A percentile compares a stretch with the other conserved stretches of the same genome.
phyloP scores from a whole-genome alignment of 2,329 filamentous ascomycete species.

The Ceratocystiopsis brevicomis region DNA sequence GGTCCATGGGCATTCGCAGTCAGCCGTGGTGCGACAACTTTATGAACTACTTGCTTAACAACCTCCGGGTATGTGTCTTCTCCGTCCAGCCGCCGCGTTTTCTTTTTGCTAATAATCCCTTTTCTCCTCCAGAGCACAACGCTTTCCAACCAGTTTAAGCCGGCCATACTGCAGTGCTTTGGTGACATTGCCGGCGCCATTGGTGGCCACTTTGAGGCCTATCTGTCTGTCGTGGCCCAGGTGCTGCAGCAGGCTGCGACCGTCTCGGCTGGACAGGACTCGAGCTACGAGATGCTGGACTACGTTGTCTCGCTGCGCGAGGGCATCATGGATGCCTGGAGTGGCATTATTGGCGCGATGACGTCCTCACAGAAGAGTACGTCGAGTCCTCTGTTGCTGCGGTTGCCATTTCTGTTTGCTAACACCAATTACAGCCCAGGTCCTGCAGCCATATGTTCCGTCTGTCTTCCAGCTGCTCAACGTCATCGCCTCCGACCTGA shows the following conservation, averaged over 20 bases:
- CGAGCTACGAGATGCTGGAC: conserved; percentile 87
- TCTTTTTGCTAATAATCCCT: conserved; percentile 1
- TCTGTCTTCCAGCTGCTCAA: conserved; percentile 77
- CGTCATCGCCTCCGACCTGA: conserved; percentile 60
- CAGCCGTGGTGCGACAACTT: conserved; percentile 93
- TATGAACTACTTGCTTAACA: conserved; percentile 94
- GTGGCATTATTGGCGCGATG: conserved; percentile 88
- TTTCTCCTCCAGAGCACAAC: conserved; percentile 43
- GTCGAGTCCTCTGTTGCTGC: conserved; percentile 13
- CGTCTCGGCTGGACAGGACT: conserved; percentile 60
- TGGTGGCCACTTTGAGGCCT: conserved; percentile 76
- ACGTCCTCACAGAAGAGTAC: conserved; percentile 61
- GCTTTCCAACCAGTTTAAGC: conserved; percentile 94
- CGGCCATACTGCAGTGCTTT: conserved; percentile 92
- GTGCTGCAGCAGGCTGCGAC: conserved; percentile 84
- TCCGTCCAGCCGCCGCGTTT: neutral
- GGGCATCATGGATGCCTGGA: conserved; percentile 98
- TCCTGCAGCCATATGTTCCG: conserved; percentile 59
- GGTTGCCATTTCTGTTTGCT: conserved; percentile 9
- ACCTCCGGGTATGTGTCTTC: conserved; percentile 49
- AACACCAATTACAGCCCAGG: conserved; percentile 31
- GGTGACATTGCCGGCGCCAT: conserved; percentile 95
- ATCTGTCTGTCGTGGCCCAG: conserved; percentile 78
- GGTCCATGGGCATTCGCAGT: conserved; percentile 73
- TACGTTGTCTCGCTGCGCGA: conserved; percentile 90